A percentile compares a stretch with the other conserved stretches of the same genome.
Conservation (phyloP, 177 flowering plant species). For the Vitis hybrid region DNA sequence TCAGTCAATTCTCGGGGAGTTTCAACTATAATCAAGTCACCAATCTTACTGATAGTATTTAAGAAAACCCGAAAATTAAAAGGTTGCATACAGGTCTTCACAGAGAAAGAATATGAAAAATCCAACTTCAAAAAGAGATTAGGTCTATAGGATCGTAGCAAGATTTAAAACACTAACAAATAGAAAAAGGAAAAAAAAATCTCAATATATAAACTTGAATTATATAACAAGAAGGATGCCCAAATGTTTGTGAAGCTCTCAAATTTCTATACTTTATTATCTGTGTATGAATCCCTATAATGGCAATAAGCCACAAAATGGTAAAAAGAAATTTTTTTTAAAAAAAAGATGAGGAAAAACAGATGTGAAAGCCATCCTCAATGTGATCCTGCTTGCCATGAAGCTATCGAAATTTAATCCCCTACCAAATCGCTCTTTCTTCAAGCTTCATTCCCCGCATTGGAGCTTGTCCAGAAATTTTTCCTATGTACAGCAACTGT, state of each 20-base stretch:
- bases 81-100: no score
- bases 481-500: conserved; percentile 23
- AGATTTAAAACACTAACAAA: no score
- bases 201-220: not conserved
- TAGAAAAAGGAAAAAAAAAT: not conserved
- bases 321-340: not conserved
- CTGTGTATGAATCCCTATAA: conserved; percentile 15
- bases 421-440: not conserved
- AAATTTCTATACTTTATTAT: conserved; percentile 13
- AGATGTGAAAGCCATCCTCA: conserved; percentile 1
- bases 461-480: not conserved
- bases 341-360: not conserved
- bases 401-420: not conserved
- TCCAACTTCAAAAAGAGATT: no score
- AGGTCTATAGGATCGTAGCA: no score
- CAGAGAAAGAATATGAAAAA: no score
- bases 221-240: conserved; percentile 3
- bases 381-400: not conserved
- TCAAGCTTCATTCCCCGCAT: conserved; percentile 8
- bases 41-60: no score
- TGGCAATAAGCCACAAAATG: conserved; percentile 12
- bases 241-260: not conserved
- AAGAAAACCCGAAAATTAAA: no score
- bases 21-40: no score
- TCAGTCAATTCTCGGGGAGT: no score